Evolutionary conservation across 1,284 basidiomycete genomes (phyloP).

Genomic region (Puccinia hordei): DNA sequence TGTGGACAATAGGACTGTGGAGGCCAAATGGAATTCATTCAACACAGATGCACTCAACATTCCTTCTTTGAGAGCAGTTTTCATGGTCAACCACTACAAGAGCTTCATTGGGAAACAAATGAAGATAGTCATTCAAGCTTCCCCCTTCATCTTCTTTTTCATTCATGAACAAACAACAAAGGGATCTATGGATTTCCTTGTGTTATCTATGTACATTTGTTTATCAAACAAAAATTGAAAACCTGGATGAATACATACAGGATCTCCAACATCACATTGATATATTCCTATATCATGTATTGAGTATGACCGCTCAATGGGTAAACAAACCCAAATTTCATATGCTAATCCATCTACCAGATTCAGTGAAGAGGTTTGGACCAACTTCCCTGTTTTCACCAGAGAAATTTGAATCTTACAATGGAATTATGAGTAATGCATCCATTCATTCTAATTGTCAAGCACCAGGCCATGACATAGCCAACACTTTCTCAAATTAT

Average conservation of each 20-base stretch:
- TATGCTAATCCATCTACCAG: slow-evolving; percentile 54
- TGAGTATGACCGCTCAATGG: slow-evolving; percentile 58
- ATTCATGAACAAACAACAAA: not conserved
- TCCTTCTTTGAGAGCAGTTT: not conserved
- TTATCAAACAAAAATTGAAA: too few species aligned
- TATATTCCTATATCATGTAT: slow-evolving; percentile 57
- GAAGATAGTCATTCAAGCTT: not conserved
- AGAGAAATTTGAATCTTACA: not conserved
- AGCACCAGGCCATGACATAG: not conserved
- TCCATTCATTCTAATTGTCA: not conserved
- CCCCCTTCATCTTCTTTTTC: not conserved
- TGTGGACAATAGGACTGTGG: not conserved
- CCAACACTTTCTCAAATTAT: too few species aligned
- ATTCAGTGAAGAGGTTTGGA: slow-evolving; percentile 48
- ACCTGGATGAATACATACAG: too few species aligned
- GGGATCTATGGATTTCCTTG: too few species aligned
- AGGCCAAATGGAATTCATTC: not conserved
- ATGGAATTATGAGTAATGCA: not conserved
- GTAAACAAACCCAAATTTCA: slow-evolving; percentile 62
- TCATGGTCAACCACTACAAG: not conserved
- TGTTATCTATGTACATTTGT: too few species aligned
- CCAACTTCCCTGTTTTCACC: not conserved
- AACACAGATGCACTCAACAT: slow-evolving; percentile 6
- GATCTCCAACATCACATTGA: slow-evolving; percentile 54
- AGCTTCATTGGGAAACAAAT: not conserved